Evolutionary conservation across 768 basidiomycete genomes (phyloP), one percentile per base, ranked within the genome.

Genomic region (Cyathus striatus): DNA sequence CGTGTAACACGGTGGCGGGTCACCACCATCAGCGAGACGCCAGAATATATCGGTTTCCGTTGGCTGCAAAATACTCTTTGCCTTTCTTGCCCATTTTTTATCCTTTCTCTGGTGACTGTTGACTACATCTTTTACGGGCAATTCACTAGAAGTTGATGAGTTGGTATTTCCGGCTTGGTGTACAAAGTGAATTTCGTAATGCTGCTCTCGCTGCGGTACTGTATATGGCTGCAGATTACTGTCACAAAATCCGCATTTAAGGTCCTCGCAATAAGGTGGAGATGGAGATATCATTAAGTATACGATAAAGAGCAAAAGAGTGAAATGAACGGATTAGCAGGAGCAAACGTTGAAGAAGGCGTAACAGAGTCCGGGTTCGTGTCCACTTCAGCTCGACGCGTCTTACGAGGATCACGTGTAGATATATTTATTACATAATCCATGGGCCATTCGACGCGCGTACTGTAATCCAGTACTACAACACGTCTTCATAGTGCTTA

Each of bases 1-100:
- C 0, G 76, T 76, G 54, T 71, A 83, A 51, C 83, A 85, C 3
- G 49, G 43, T 3, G 66, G 65, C 7, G 85, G 82, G 2, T 65
- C 43, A 2, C 43, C 54, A 2, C 56, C 45, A 44, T 68, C 65
- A 4, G 75, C 49, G 12, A 77, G 59, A 57, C 80, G 66, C 89
- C 89, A 91, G 57, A 89, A 90, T 3, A 62, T 44, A 47, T 86
- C 84, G 32, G 53, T 54, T 24, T 64, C 64, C 44, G 51, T 55
- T 32, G 45, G 46, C 54, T 49, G 32, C 45, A 20, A 21, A 34
- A 27, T 18, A 12, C 21, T 25, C 20, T 27, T 13, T 21, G 39
- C 17, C 20, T 26, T 48, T 36, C 43, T 49, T 41, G 58, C 43
- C n/a, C 42, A 45, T 45, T 45, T 53, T 30, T 52, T 42, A n/a